phyloP scores from a whole-genome alignment of 192 early-diverging fungal genomes.

The Martensiomyces pterosporus region DNA sequence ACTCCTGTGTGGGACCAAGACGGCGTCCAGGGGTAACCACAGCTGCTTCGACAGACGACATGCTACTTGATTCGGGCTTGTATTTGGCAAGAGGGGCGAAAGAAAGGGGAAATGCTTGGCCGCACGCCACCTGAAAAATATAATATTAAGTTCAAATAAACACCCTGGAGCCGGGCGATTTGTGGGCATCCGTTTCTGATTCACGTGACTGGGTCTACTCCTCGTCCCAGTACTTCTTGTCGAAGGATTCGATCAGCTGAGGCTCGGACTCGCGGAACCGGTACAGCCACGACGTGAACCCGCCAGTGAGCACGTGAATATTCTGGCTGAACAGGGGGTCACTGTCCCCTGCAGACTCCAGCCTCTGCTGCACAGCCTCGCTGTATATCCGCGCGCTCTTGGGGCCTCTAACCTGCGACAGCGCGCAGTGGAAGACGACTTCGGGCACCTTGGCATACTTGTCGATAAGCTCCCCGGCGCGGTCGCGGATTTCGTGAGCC shows the following conservation, averaged over 20 bases:
- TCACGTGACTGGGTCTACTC: too few relatives aligned
- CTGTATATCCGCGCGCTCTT: constrained; percentile 64
- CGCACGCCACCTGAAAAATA: too few relatives aligned
- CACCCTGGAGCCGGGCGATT: too few relatives aligned
- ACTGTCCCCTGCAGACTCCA: constrained; percentile 5
- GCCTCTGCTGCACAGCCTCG: constrained; percentile 36
- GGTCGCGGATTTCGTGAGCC: constrained; percentile 54
- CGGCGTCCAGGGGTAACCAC: constrained; percentile 74
- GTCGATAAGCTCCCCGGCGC: constrained; percentile 40
- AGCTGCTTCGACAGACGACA: too few relatives aligned
- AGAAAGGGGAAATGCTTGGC: too few relatives aligned
- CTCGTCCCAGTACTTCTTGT: constrained; percentile 5
- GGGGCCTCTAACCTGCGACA: constrained; percentile 80
- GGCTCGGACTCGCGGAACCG: constrained; percentile 53
- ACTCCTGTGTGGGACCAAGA: constrained; percentile 66
- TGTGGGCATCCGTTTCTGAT: too few relatives aligned
- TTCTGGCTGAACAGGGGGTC: constrained; percentile 29
- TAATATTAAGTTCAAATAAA: too few relatives aligned
- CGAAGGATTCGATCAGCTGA: constrained; percentile 58
- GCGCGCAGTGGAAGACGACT: constrained; percentile 82
- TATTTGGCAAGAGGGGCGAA: too few relatives aligned
- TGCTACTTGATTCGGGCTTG: too few relatives aligned
- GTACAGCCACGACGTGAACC: constrained; percentile 63
- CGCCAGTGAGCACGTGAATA: constrained; percentile 60
- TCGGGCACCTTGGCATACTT: constrained; percentile 57